phyloP scores from a whole-genome alignment of 2,329 filamentous ascomycete genomes.

The Xylariales sp. region DNA sequence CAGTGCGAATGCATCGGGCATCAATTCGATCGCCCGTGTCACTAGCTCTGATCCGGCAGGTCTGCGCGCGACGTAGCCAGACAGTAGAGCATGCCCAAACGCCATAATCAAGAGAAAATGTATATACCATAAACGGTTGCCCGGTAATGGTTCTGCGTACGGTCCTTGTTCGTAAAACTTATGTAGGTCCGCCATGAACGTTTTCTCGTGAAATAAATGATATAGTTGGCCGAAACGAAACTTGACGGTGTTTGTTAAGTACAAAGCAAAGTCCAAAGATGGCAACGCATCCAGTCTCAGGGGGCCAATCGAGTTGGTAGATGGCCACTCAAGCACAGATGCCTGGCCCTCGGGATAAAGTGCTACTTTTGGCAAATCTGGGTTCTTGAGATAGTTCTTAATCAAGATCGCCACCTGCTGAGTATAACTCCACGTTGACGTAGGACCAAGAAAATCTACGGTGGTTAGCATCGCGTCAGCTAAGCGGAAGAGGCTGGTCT shows the following conservation, averaged over 20 bases:
- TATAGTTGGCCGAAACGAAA: conserved; percentile 21
- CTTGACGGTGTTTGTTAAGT: conserved; percentile 21
- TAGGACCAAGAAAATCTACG: conserved; percentile 20
- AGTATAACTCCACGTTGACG: conserved; percentile 25
- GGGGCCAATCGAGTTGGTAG: conserved; percentile 3
- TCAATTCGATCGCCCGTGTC: conserved; percentile 21
- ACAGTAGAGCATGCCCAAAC: conserved; percentile 18
- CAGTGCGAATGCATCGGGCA: conserved; percentile 20
- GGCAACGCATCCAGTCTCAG: conserved; percentile 12
- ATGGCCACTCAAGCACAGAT: conserved; percentile 22
- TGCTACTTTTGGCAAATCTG: conserved; percentile 3
- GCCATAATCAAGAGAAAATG: conserved; percentile 23
- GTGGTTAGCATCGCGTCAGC: not conserved
- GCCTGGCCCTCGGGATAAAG: conserved; percentile 13
- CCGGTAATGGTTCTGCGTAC: conserved; percentile 14
- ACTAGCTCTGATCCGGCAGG: conserved; percentile 21
- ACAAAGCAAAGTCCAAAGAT: conserved; percentile 14
- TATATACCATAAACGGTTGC: conserved; percentile 17
- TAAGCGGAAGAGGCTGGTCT: not conserved
- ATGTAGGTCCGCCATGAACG: conserved; percentile 7
- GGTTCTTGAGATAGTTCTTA: conserved; percentile 14
- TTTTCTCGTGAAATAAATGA: conserved; percentile 23
- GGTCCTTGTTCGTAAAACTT: conserved; percentile 16
- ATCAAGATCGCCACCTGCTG: conserved; percentile 19
- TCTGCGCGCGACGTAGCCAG: conserved; percentile 13